A percentile compares a stretch with the other conserved stretches of the same genome.
phyloP scores from a whole-genome alignment of 768 basidiomycete species.

The Rhodotorula kratochvilovae region DNA sequence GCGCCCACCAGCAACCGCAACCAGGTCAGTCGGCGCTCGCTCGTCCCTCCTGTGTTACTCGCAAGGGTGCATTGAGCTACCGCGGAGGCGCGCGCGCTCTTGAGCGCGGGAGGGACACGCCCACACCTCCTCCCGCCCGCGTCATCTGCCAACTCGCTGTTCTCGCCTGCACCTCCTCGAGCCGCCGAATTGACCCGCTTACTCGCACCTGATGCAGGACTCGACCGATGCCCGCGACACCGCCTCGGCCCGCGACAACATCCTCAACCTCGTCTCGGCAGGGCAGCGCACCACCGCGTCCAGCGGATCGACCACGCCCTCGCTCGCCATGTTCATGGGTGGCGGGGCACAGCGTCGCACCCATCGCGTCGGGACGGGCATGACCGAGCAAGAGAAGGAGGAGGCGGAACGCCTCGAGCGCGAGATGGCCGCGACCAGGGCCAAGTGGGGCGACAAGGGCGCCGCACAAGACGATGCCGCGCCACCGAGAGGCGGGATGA shows the following conservation, averaged over 20 bases:
- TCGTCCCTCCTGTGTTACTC: too few species aligned
- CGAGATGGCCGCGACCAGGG: slow-evolving; percentile 31
- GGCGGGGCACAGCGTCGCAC: slow-evolving; percentile 4
- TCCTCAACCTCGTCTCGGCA: slow-evolving; percentile 22
- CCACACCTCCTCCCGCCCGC: too few species aligned
- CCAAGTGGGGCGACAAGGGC: slow-evolving; percentile 26
- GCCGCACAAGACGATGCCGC: not conserved
- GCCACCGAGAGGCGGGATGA: slow-evolving; percentile 1
- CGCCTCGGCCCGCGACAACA: slow-evolving; percentile 29
- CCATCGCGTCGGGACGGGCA: slow-evolving; percentile 18
- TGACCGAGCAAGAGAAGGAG: slow-evolving; percentile 28
- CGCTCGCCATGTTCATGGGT: slow-evolving; percentile 37
- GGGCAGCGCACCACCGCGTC: not conserved
- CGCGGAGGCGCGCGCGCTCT: too few species aligned
- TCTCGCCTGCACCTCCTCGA: not conserved
- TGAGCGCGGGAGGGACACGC: too few species aligned
- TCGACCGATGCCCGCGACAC: slow-evolving; percentile 15
- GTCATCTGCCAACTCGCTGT: not conserved
- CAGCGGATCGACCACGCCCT: slow-evolving; percentile 1
- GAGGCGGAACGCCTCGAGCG: slow-evolving; percentile 28
- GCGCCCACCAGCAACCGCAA: too few species aligned
- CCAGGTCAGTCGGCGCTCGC: too few species aligned
- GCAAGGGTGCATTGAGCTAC: too few species aligned
- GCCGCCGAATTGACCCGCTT: too few species aligned
- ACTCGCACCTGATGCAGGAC: slow-evolving; percentile 5